These are phyloP conservation scores for Fagus crenata DNA, from an alignment of 306 rosid genomes.

Conservation along the genomic window DNA sequence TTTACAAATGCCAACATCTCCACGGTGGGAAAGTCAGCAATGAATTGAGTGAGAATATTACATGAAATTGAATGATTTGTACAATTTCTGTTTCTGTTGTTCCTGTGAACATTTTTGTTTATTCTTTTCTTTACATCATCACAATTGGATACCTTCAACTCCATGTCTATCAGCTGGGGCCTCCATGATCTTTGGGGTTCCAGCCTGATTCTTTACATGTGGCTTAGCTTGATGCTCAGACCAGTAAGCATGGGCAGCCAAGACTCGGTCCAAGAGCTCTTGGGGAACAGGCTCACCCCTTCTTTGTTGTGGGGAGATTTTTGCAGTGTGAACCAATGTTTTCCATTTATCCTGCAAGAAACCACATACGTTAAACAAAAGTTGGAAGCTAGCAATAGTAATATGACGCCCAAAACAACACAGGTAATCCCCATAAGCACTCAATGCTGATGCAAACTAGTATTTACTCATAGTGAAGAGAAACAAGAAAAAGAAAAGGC, in stretches of 20 bases:
- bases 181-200: constrained; percentile 49
- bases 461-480: neutral
- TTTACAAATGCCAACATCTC: constrained; percentile 70
- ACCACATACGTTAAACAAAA: constrained; percentile 8
- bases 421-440: neutral
- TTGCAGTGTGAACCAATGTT: constrained; percentile 91
- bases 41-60: constrained; percentile 65
- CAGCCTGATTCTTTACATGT: constrained; percentile 53
- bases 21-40: constrained; percentile 45
- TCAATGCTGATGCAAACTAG: neutral
- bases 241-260: constrained; percentile 88
- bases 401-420: constrained; percentile 3
- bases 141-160: constrained; percentile 40
- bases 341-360: constrained; percentile 87
- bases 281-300: constrained; percentile 95
- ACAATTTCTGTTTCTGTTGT: constrained; percentile 51
- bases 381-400: neutral
- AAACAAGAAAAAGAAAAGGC: neutral
- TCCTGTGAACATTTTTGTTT: constrained; percentile 43
- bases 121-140: constrained; percentile 48
- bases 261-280: constrained; percentile 77
- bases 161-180: constrained; percentile 39
- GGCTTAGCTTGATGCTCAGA: constrained; percentile 72
- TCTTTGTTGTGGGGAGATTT: constrained; percentile 85
- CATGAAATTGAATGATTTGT: constrained; percentile 64